Percentiles rank a stretch among this genome's conserved stretches.
phyloP scores from a whole-genome alignment of 2,329 filamentous ascomycete species.

The Reticulascus tulasneorum region DNA sequence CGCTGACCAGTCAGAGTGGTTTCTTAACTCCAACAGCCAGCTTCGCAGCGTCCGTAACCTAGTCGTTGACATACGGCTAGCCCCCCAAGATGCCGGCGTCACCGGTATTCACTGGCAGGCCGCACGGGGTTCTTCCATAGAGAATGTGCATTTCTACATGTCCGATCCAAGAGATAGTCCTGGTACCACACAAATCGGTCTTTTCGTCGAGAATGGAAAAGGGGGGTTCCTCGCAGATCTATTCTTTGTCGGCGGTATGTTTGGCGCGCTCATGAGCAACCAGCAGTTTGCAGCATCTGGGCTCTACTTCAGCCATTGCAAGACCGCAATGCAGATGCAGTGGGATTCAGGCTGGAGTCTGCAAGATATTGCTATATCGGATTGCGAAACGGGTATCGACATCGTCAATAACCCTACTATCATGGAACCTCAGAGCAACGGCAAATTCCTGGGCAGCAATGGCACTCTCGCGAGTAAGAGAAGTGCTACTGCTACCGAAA shows the following conservation, averaged over 20 bases:
- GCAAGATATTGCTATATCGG: conserved; percentile 8
- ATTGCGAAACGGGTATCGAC: not conserved
- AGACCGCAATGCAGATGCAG: conserved; percentile 6
- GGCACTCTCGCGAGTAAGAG: too few relatives aligned
- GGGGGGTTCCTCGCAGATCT: conserved; percentile 67
- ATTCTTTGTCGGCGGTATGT: conserved; percentile 65
- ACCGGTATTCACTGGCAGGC: conserved; percentile 67
- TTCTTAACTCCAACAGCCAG: conserved; percentile 69
- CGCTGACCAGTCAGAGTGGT: conserved; percentile 68
- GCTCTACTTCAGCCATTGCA: conserved; percentile 3
- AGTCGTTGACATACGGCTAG: conserved; percentile 61
- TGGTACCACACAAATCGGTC: conserved; percentile 49
- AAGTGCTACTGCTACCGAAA: too few relatives aligned
- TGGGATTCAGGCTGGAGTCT: conserved; percentile 15
- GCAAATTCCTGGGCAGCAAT: too few relatives aligned
- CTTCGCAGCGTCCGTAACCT: conserved; percentile 64
- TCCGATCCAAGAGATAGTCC: conserved; percentile 44
- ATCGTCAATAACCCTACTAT: too few relatives aligned
- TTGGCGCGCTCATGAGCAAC: conserved; percentile 55
- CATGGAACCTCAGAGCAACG: too few relatives aligned
- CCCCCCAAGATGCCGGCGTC: conserved; percentile 59
- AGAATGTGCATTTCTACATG: conserved; percentile 43
- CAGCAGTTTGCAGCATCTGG: conserved; percentile 49
- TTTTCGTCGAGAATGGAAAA: conserved; percentile 60
- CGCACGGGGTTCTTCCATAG: conserved; percentile 57